Conservation (phyloP, 495 filamentous ascomycete genomes). For the Xanthoparmelia taractica region DNA sequence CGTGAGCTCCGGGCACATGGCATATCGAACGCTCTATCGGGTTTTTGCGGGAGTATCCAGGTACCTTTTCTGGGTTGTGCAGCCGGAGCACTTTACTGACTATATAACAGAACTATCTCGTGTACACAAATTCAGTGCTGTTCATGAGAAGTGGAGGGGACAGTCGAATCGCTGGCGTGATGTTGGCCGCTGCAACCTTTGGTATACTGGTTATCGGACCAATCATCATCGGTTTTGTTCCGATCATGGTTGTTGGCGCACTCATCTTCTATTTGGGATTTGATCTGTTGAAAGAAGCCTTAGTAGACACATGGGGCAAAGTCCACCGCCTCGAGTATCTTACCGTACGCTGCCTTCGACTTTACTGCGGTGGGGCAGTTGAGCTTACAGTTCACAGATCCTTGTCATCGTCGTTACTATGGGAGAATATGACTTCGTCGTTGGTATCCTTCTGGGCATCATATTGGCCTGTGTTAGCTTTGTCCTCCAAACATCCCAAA, state of each 20-base stretch:
- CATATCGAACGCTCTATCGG: slow-evolving; percentile 84
- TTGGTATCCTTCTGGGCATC: slow-evolving; percentile 86
- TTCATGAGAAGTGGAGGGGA: slow-evolving; percentile 88
- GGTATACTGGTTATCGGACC: slow-evolving; percentile 79
- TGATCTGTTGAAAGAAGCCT: slow-evolving; percentile 77
- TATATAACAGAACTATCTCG: slow-evolving; percentile 65
- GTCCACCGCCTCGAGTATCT: slow-evolving; percentile 78
- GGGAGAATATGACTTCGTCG: slow-evolving; percentile 93
- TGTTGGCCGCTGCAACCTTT: slow-evolving; percentile 72
- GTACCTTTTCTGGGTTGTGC: slow-evolving; percentile 29
- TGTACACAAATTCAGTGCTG: slow-evolving; percentile 92
- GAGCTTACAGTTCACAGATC: slow-evolving; percentile 47
- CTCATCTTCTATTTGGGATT: slow-evolving; percentile 91
- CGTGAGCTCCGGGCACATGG: slow-evolving; percentile 90
- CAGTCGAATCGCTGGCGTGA: slow-evolving; percentile 75
- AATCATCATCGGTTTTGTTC: slow-evolving; percentile 82
- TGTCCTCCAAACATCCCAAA: slow-evolving; percentile 82
- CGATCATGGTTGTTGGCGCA: slow-evolving; percentile 91
- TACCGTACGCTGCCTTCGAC: slow-evolving; percentile 49
- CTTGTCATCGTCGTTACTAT: slow-evolving; percentile 90
- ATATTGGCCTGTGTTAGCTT: slow-evolving; percentile 83
- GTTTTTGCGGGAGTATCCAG: slow-evolving; percentile 80
- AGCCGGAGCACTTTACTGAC: slow-evolving; percentile 6
- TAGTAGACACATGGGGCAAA: slow-evolving; percentile 82
- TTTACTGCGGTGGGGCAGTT: not conserved